These are phyloP conservation scores for Umbilicus rupestris DNA, from an alignment of 164 flowering plant species.

Conservation along the genomic window DNA sequence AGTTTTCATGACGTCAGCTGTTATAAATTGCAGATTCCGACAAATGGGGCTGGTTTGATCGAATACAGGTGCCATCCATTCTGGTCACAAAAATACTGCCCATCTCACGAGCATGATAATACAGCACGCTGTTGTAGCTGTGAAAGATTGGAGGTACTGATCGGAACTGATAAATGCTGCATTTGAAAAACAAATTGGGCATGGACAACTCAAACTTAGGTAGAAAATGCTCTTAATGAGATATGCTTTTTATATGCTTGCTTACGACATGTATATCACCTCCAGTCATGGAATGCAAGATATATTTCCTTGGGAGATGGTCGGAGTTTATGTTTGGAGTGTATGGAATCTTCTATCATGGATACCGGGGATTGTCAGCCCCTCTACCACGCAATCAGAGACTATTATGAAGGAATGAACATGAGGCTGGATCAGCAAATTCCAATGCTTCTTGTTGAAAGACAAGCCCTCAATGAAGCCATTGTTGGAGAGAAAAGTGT, in stretches of 20 bases:
- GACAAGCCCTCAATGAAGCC: conserved; percentile 94
- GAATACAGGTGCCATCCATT: conserved; percentile 94
- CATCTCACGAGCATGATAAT: conserved; percentile 77
- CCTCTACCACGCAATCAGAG: conserved; percentile 79
- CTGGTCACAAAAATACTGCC: conserved; percentile 93
- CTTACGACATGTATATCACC: neutral
- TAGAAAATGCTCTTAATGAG: neutral
- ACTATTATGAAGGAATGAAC: conserved; percentile 88
- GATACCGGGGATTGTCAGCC: conserved; percentile 94
- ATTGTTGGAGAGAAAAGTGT: conserved; percentile 87
- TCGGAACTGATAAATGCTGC: too few species aligned
- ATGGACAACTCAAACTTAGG: neutral
- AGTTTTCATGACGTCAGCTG: neutral
- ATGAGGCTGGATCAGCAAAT: conserved; percentile 89
- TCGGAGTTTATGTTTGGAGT: conserved; percentile 77
- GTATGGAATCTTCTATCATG: conserved; percentile 92
- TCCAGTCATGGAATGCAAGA: conserved; percentile 58
- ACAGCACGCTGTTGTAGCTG: conserved; percentile 93
- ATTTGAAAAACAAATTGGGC: too few species aligned
- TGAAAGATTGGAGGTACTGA: conserved; percentile 84
- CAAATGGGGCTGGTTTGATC: conserved; percentile 79
- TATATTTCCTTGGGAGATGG: conserved; percentile 76
- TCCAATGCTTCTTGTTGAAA: conserved; percentile 90
- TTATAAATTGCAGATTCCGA: conserved; percentile 57
- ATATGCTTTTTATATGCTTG: neutral